These are phyloP conservation scores for Chalaropsis ovoidea DNA, from an alignment of 2,329 filamentous ascomycete species.

Conservation along the genomic window DNA sequence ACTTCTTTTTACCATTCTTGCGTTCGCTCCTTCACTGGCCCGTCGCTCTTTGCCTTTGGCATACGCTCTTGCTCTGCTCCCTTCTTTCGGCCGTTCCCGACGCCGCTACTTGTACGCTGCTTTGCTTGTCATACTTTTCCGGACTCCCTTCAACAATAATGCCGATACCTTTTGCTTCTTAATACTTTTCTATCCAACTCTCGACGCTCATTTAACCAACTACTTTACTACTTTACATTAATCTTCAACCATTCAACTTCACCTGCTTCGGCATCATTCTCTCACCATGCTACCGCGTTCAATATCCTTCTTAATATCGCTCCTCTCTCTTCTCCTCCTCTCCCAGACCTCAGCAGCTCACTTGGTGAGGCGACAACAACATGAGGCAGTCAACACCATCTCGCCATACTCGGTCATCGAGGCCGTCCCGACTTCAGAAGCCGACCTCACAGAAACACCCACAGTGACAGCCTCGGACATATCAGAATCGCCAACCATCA, in stretches of 20 bases:
- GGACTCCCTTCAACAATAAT: not conserved
- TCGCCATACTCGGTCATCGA: not conserved
- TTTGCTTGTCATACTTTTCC: slow-evolving; percentile 12
- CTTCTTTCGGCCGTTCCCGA: not conserved
- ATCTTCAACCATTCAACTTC: not conserved
- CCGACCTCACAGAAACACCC: not conserved
- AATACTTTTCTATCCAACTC: slow-evolving; percentile 8
- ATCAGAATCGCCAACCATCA: not conserved
- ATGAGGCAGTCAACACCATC: slow-evolving; percentile 1
- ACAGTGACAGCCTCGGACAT: slow-evolving; percentile 2
- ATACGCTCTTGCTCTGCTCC: not conserved
- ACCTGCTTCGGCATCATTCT: not conserved
- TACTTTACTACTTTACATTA: not conserved
- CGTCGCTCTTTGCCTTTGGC: not conserved
- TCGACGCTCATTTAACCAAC: not conserved
- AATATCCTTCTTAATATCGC: slow-evolving; percentile 18
- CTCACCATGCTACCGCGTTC: slow-evolving; percentile 18
- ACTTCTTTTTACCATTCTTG: not conserved
- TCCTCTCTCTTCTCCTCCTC: slow-evolving; percentile 35
- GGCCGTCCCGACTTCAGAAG: not conserved
- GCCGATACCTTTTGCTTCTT: not conserved
- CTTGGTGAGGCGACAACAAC: slow-evolving; percentile 33
- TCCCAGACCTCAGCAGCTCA: slow-evolving; percentile 35
- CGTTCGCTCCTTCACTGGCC: not conserved
- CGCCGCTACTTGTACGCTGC: not conserved